Evolutionary conservation across 2,329 filamentous ascomycete genomes (phyloP), one percentile per base, ranked within the genome.

Genomic region (Penicillium sp.): DNA sequence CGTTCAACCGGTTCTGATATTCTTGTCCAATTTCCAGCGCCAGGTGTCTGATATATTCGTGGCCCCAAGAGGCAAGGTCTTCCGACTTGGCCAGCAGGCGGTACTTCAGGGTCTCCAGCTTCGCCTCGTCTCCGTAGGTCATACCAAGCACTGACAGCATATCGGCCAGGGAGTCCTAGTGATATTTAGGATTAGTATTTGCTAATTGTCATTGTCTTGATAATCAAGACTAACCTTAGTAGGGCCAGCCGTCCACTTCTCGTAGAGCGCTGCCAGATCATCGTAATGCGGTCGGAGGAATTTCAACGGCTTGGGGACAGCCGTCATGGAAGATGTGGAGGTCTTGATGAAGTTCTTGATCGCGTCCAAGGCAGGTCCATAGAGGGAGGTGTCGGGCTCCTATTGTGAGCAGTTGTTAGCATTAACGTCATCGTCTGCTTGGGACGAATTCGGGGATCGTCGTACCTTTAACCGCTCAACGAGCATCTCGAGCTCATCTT

Each of bases 291-390:
- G 94, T 78, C 94, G 85, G 58, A 99, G 83, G 74, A 99, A 99
- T 76, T 99, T 99, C 66, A 99, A 82, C 30, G 94, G 94, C 77
- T 99, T 99, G 22, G 95, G 94, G 56, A 99, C 94, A 54, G 94
- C 94, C 44, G 94, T 99, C 94, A 99, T 99, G 41, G 95, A 99
- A 53, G 92, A 97, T 61, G 94, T 99, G 54, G 94, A 96, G 50
- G 94, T 99, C 80, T 96, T 97, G 81, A 99, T 99, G 70, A 90
- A 95, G 67, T 87, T 90, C 80, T 96, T 97, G 85, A 99, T 96
- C 62, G 91, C 88, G 74, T 97, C 92, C 62, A 99, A 80, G 48
- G 94, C 89, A 53, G 92, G 84, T 73, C 92, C 92, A 79, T 97
- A 96, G 63, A 97, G 87, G 53, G 85, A 86, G 61, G 82, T 81